A percentile compares a stretch with the other conserved stretches of the same genome.
Evolutionary conservation across 371 early-diverging fungal species (phyloP).

Genomic region (Zopfochytrium polystomum): DNA sequence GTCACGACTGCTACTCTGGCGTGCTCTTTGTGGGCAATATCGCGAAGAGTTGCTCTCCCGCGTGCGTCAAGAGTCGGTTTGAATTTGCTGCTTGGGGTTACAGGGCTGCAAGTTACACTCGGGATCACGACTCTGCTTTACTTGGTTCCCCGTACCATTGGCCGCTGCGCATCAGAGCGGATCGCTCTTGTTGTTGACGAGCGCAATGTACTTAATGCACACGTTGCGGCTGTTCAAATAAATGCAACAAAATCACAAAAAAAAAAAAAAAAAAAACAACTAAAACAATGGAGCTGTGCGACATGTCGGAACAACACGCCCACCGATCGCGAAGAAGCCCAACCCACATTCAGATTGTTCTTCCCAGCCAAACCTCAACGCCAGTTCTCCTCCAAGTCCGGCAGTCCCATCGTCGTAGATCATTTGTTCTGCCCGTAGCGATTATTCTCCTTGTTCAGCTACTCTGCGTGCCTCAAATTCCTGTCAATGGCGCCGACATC

Average conservation of each 20-base stretch:
- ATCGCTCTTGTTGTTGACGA: constrained; percentile 80
- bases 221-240: constrained; percentile 50
- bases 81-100: constrained; percentile 69
- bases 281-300: no score
- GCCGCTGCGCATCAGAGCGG: constrained; percentile 96
- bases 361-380: no score
- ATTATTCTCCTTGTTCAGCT: no score
- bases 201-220: constrained; percentile 78
- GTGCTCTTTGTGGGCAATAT: constrained; percentile 67
- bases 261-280: no score
- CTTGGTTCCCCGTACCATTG: constrained; percentile 86
- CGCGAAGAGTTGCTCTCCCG: constrained; percentile 71
- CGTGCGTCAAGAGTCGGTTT: constrained; percentile 62
- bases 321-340: no score
- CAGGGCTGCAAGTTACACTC: constrained; percentile 47
- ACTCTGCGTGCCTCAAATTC: no score
- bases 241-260: no score
- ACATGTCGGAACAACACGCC: no score
- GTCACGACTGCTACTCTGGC: constrained; percentile 74
- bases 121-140: constrained; percentile 90
- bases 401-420: no score
- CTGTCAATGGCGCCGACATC: constrained; percentile 45
- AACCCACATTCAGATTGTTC: no score
- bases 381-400: no score
- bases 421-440: no score